phyloP scores from a whole-genome alignment of 495 filamentous ascomycete species.

The Aspergillus indologenus region DNA sequence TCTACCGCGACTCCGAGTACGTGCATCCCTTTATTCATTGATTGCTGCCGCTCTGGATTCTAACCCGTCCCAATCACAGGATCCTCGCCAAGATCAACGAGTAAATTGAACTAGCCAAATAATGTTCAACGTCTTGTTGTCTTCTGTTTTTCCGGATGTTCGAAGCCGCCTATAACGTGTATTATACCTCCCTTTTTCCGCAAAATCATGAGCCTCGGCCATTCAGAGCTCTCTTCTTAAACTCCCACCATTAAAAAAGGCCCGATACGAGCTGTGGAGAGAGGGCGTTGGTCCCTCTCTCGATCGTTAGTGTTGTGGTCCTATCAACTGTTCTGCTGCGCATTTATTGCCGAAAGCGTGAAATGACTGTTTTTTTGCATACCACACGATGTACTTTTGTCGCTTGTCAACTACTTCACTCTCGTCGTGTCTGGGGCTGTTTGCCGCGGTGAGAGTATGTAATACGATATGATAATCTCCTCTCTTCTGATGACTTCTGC shows the following conservation, averaged over 20 bases:
- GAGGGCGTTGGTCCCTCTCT: not conserved
- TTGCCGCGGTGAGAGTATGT: slow-evolving; percentile 24
- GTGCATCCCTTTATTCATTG: slow-evolving; percentile 30
- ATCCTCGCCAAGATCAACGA: slow-evolving; percentile 89
- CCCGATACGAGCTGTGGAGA: slow-evolving; percentile 9
- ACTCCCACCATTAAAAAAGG: slow-evolving; percentile 20
- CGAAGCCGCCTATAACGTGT: slow-evolving; percentile 27
- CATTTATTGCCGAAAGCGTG: slow-evolving; percentile 46
- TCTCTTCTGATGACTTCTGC: slow-evolving; percentile 20
- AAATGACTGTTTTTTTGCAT: slow-evolving; percentile 46
- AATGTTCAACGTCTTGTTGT: slow-evolving; percentile 17
- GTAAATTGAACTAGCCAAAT: slow-evolving; percentile 42
- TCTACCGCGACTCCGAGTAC: slow-evolving; percentile 97
- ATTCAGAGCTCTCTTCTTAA: slow-evolving; percentile 28
- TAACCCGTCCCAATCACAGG: too few species aligned
- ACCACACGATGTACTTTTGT: slow-evolving; percentile 41
- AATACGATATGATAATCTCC: slow-evolving; percentile 40
- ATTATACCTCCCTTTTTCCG: slow-evolving; percentile 35
- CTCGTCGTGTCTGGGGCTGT: slow-evolving; percentile 9
- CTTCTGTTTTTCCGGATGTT: slow-evolving; percentile 15
- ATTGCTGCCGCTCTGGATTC: not conserved
- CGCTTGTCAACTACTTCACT: slow-evolving; percentile 15
- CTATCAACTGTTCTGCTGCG: slow-evolving; percentile 23
- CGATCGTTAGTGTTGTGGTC: slow-evolving; percentile 13
- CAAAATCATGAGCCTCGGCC: slow-evolving; percentile 35